Base-by-base conservation (phyloP, 2,329 filamentous ascomycete genomes). In the Bretziella fagacearum region DNA sequence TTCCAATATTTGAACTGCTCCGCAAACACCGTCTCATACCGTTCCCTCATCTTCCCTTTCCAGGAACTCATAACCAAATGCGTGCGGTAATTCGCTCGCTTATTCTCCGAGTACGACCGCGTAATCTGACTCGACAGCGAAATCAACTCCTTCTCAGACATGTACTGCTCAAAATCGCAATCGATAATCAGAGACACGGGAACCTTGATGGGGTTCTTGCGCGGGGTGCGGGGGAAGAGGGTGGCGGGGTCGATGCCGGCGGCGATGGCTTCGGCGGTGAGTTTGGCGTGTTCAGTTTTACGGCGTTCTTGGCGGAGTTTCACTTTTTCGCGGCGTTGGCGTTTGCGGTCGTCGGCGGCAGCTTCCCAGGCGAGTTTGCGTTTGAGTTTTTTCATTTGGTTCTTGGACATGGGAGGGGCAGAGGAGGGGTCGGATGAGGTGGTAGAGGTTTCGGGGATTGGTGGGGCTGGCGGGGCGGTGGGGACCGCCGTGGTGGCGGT, bases 81-180 rank as follows among this genome's bases (percentile, higher is more conserved):
- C 6, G 78, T 68, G 44, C 79, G 73, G 58, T 74, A 87, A 6
- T 60, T 63, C 0, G 80, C 70, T 48, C 72, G 75, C 50, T 73
- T 74, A 62, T 95, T 96, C 57, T 94, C 85, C 17, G 86, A 85
- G 63, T 98, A 98, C 49, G 74, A 81, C 48, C 91, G 70, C 6
- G 85, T 93, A 52, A 98, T 70, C 62, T 98, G 91, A 49, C 78
- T 75, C 1, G 76, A 75, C 10, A 98, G 70, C 3, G 85, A 94
- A 47, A 87, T 78, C 25, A 83, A 68, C 63, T 98, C 91, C 55
- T 82, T 81, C 30, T 89, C 82, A 44, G 70, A 71, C 91, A 98
- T 98, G 57, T 87, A 73, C 35, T 82, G 69, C 60, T 98, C 87
- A 59, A 93, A 98, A 54, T 83, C 78, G 63, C 89, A 96, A 65